Base-by-base conservation (phyloP, 345 rosid species). In the Populus alba region DNA sequence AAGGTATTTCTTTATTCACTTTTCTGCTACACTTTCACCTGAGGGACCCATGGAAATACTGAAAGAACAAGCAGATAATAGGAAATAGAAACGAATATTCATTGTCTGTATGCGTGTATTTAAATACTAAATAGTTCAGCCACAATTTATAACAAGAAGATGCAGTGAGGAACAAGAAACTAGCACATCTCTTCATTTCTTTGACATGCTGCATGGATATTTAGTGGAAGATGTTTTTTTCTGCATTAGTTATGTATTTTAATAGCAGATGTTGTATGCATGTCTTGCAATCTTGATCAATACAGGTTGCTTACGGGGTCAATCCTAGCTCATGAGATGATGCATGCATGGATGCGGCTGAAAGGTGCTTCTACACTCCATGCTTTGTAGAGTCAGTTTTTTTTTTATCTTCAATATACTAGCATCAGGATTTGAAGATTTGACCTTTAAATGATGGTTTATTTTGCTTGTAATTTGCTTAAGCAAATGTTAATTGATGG, bases 301-400 rank as follows among this genome's bases (percentile, higher is more conserved):
- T 69, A 73, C 90, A 95, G 99, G 86, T 88, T 96, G 83, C 87
- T 96, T 73, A 96, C 98, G 25, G 99, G 98, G 41, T 94, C 99
- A 37, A 94, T 96, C 80, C 85, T 96, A 74, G 99, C 97, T 77
- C 99, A 96, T 49, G 98, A 96, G 81, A 92, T 96, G 98, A 96
- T 96, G 99, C 99, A 96, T 72, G 99, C 97, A 25, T 96, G 98
- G 98, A 89, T 96, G 87, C 91, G 98, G 59, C 97, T 96, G 29
- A 87, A 85, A 87, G 99, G 99, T 96, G 66, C 16, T 51, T 61
- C 17, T 78, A 31, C 10, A 33, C 49, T 49, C 68, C 9, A 3
- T 4, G 43, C 66, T 10, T 5, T 47, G 6, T 15, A 76, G 1
- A 20, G 33, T 11, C 55, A 23, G 18, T 62, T 63, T 11, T 23